Conservation (phyloP, 352 stramenopile species). For the Phytophthora pini region DNA sequence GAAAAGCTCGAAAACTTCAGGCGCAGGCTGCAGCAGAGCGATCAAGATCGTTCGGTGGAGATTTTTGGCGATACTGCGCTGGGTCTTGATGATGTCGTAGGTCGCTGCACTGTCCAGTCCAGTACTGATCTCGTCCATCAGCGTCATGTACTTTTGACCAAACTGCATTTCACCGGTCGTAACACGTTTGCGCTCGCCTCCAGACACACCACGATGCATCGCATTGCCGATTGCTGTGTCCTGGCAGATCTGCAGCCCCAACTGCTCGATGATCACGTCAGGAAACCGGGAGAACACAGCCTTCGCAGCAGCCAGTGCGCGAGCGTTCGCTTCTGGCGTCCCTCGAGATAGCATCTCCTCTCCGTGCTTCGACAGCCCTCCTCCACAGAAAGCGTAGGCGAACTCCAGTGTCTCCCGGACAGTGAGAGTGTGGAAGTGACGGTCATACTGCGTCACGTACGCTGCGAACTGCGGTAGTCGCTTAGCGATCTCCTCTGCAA, state of each 20-base stretch:
- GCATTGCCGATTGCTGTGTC: slow-evolving; percentile 71
- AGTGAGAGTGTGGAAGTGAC: slow-evolving; percentile 43
- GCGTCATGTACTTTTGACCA: slow-evolving; percentile 68
- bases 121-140: slow-evolving; percentile 90
- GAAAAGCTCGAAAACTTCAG: slow-evolving; percentile 59
- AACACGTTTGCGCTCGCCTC: slow-evolving; percentile 74
- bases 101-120: slow-evolving; percentile 60
- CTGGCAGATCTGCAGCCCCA: slow-evolving; percentile 62
- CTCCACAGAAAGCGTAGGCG: slow-evolving; percentile 59
- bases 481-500: slow-evolving; percentile 30
- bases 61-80: slow-evolving; percentile 46
- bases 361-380: slow-evolving; percentile 37
- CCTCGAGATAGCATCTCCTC: slow-evolving; percentile 44
- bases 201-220: slow-evolving; percentile 66
- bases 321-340: slow-evolving; percentile 47
- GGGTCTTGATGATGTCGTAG: slow-evolving; percentile 62
- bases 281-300: slow-evolving; percentile 54
- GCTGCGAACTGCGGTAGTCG: slow-evolving; percentile 55
- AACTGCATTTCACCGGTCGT: slow-evolving; percentile 89
- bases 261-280: slow-evolving; percentile 53
- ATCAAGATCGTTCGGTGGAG: slow-evolving; percentile 69
- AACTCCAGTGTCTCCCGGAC: slow-evolving; percentile 70
- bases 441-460: slow-evolving; percentile 60
- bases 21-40: slow-evolving; percentile 83
- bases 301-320: slow-evolving; percentile 36